Percentiles rank a stretch among this genome's conserved stretches.
These are phyloP conservation scores for Epichloe bromicola DNA, from an alignment of 2,329 filamentous ascomycete genomes.

Conservation along the genomic window DNA sequence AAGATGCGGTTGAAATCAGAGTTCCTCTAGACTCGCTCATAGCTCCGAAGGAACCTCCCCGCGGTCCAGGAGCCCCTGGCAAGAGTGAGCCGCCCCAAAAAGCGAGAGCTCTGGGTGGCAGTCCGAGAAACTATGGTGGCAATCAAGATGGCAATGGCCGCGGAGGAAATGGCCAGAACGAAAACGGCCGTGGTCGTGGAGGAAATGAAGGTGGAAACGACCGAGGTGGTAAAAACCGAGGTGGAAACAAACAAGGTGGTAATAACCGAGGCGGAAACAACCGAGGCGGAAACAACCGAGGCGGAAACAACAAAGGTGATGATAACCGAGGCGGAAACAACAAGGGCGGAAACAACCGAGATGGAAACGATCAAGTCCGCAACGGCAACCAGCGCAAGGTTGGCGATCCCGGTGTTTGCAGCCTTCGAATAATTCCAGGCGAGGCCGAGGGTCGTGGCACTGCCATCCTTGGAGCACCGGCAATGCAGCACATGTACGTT, in stretches of 20 bases:
- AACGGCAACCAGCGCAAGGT: not conserved
- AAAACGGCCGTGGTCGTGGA: not conserved
- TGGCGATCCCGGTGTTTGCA: not conserved
- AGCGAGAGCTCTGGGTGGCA: not conserved
- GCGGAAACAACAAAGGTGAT: no score
- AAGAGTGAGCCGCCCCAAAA: not conserved
- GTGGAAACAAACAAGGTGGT: not conserved
- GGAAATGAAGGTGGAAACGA: not conserved
- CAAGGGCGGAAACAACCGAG: no score
- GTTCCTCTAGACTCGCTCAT: not conserved
- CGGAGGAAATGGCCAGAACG: not conserved
- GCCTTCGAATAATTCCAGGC: not conserved
- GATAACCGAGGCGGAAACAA: no score
- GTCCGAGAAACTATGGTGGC: not conserved
- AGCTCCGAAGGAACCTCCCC: not conserved
- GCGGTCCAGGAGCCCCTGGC: not conserved
- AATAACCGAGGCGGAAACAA: no score
- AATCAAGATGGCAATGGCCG: not conserved
- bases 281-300: no score
- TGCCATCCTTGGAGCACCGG: not conserved
- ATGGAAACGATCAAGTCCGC: not conserved
- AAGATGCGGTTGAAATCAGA: not conserved
- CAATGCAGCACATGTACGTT: slow-evolving; percentile 1
- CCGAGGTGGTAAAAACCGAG: not conserved
- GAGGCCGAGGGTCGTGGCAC: not conserved